Conservation (phyloP, 2,329 filamentous ascomycete genomes). For the Parastagonospora avenae region DNA sequence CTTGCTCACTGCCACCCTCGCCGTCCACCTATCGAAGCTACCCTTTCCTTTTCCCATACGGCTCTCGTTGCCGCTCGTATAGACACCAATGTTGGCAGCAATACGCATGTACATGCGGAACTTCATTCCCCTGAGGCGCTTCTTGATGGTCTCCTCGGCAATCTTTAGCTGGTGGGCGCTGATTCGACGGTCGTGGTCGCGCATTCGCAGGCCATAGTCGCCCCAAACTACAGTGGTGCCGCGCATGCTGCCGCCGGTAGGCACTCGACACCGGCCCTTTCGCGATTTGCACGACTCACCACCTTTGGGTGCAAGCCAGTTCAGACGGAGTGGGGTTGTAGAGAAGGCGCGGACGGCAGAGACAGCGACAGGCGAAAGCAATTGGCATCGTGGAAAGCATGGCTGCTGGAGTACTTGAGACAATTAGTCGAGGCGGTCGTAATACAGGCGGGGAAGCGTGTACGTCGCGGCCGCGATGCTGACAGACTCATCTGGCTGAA, state of each 20-base stretch:
- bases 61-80: constrained; percentile 92
- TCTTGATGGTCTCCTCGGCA: constrained; percentile 92
- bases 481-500: constrained; percentile 37
- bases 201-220: constrained; percentile 92
- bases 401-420: constrained; percentile 21
- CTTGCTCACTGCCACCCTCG: constrained; percentile 86
- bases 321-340: constrained; percentile 64
- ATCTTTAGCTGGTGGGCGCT: constrained; percentile 84
- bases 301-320: constrained; percentile 82
- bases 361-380: constrained; percentile 34
- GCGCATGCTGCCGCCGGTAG: constrained; percentile 87
- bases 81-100: constrained; percentile 91
- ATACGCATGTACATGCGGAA: constrained; percentile 93
- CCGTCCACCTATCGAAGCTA: constrained; percentile 95
- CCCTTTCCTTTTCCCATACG: constrained; percentile 99
- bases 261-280: constrained; percentile 85
- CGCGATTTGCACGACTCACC: constrained; percentile 84
- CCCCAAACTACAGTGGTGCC: constrained; percentile 97
- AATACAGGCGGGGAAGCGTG: constrained; percentile 20
- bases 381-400: constrained; percentile 37
- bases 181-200: constrained; percentile 89
- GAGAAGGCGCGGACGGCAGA: constrained; percentile 68
- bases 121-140: constrained; percentile 84
- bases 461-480: constrained; percentile 31
- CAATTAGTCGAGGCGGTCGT: constrained; percentile 13